Base-by-base conservation (phyloP, 345 rosid genomes). In the Jatropha curcas region DNA sequence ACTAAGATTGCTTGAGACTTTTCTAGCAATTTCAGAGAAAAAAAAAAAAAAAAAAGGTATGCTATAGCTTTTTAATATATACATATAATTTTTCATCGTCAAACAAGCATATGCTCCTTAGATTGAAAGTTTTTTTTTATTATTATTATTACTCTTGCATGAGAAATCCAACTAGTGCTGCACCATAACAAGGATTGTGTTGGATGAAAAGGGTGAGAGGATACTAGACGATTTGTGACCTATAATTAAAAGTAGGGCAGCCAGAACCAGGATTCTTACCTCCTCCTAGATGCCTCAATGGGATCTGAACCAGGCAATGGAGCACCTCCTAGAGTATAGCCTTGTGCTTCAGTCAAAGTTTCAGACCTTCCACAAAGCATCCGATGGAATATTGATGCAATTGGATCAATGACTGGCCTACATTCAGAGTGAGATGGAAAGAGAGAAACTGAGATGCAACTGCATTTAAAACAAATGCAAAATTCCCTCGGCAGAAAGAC, bases 301-400 rank as follows among this genome's bases (percentile, higher is more conserved):
- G 97, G 92, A 76, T 96, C 97, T 71, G 98, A 96, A 75, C 97
- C 97, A n/a, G 89, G 98, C 76, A 96, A 83, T 25, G 96, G 82
- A 45, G 90, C 83, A 52, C 91, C 87, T 19, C 91, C 90, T 66
- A 90, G 50, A 2, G 84, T 72, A 70, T 87, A 74, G 76, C 82
- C 92, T 22, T 87, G 83, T 67, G 62, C 84, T 45, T 88, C 92
- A 58, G 68, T 52, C 13, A 84, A 76, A 70, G 68, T 60, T 79
- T 85, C 85, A 25, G 88, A 79, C 82, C 86, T 90, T 81, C 97
- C 96, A 76, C 98, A 96, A 56, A 88, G 81, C 88, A 93, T 70
- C 68, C 95, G 91, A 60, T 89, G 91, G 84, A 88, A 91, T 76
- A 96, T 85, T 68, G 86, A 84, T 73, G 97, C 88, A 57, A 90